Conservation (phyloP, 139 green algal species). For the Coelastrella sp. region DNA sequence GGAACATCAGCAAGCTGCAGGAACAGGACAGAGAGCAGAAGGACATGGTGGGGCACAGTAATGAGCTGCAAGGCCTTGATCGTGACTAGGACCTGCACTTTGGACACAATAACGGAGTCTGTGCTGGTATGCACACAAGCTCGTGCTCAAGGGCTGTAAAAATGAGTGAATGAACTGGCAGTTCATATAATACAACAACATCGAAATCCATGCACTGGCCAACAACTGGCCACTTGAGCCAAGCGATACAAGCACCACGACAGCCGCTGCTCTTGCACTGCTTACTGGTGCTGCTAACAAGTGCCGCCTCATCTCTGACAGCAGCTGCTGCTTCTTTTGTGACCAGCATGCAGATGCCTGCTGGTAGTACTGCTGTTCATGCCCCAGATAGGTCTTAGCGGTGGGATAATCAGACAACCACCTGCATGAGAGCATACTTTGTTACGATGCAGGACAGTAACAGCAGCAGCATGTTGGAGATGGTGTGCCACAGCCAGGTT, state of each 20-base stretch:
- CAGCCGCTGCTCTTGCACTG: neutral
- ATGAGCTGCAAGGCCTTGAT: too few relatives aligned
- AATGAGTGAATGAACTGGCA: too few relatives aligned
- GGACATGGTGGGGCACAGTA: too few relatives aligned
- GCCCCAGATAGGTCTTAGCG: neutral
- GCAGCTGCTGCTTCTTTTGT: neutral
- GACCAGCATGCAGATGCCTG: neutral
- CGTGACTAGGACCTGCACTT: too few relatives aligned
- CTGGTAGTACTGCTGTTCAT: slow-evolving; percentile 32
- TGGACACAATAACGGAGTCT: too few relatives aligned
- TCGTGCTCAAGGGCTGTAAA: too few relatives aligned
- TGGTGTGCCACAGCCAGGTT: too few relatives aligned
- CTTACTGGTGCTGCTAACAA: neutral
- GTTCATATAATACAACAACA: too few relatives aligned
- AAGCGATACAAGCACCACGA: neutral
- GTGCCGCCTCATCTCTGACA: slow-evolving; percentile 21
- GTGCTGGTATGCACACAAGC: too few relatives aligned
- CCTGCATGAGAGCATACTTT: neutral
- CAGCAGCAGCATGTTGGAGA: too few relatives aligned
- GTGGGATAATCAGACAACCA: slow-evolving; percentile 20
- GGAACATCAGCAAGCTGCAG: slow-evolving; percentile 30
- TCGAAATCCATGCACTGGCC: too few relatives aligned
- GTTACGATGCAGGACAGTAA: neutral
- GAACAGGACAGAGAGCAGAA: neutral
- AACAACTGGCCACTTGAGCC: neutral